Evolutionary conservation across 495 filamentous ascomycete species (phyloP), one percentile per base, ranked within the genome.

Genomic region (Corynascus novoguineensis): DNA sequence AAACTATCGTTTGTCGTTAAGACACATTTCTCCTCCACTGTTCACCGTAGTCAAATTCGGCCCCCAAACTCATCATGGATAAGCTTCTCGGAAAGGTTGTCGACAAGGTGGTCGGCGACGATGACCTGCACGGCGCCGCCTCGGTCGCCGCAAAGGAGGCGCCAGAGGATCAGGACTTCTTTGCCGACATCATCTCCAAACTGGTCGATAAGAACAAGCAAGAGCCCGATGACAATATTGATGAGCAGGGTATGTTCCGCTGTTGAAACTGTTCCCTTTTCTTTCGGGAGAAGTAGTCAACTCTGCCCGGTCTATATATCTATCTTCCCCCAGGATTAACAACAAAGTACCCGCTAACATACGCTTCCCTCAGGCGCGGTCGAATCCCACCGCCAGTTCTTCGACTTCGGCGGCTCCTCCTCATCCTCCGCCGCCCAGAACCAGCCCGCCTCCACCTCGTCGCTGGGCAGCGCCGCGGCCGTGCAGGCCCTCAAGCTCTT

Each of bases 401-500:
- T 79, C 67, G 78, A 71, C 29, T 24, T 45, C 50, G 40, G 53
- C 35, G 21, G 34, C 22, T 31, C 35, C 53, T 28, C 57, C 11
- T 35, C 50, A 42, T 19, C 50, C 8, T 19, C 57, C 53, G 14
- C n/a, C 35, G 47, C 63, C 25, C 2, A 29, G 21, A 4, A 54
- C 7, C 22, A 21, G 14, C 35, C 37, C 7, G 74, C 76, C 8
- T 71, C 72, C 19, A 70, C 73, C 19, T 60, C 60, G 15, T 63
- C 69, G 44, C 75, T 86, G 63, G 84, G 83, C 35, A 68, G 71
- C 17, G 84, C 83, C 1, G 81, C 84, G 4, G 84, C 84, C n/a
- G 77, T 86, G 78, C 78, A 87, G 65, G 84, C 84, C 0, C 64
- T 86, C 40, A 86, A 86, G 73, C 77, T 83, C 73, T 86, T 86